Base-by-base conservation (phyloP, 2,329 filamentous ascomycete genomes). In the Ceratocystiopsis sp. region DNA sequence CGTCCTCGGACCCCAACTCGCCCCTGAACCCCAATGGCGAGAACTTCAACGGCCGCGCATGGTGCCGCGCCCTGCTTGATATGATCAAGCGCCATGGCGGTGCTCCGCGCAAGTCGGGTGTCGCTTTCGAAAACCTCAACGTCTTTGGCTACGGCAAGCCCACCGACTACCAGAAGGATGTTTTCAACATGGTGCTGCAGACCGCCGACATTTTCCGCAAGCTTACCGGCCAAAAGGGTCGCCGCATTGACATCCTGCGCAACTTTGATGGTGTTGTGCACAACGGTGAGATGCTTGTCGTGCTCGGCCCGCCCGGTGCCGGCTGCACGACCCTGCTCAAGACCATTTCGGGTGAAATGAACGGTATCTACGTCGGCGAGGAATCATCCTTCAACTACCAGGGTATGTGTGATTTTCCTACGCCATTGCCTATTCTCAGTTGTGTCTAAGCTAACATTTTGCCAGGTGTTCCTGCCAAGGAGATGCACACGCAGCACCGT, bases 241-340 rank as follows among this genome's bases (percentile, higher is more conserved):
- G 62, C 40, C 72, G 73, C 50, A 76, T 81, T 49, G 75, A 84
- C 52, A 84, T 84, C 51, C 59, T 84, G 47, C 72, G 68, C 48
- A 63, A 73, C 52, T 75, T 82, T 45, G 78, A 84, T 49, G 80
- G 80, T 21, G 55, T 84, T 0, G 75, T 84, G 2, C 67, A 73
- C 54, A 73, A 71, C 47, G 80, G 80, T 37, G 80, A 85, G 64
- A 82, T 85, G 77, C 61, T 84, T 25, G 76, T 84, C 15, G 80
- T 84, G 3, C 67, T 85, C 33, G 80, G 80, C 15, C 80, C 79
- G 44, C 80, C 80, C 2, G 73, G 73, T 36, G 69, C 71, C n/a
- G 81, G 81, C 43, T 93, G 85, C 59, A 84, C 81, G 15, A 93
- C 85, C 2, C 78, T 93, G 49, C 66, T 93, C 45, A 93, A 93